phyloP scores from a whole-genome alignment of 2,329 filamentous ascomycete species.

The Triangularia verruculosa region DNA sequence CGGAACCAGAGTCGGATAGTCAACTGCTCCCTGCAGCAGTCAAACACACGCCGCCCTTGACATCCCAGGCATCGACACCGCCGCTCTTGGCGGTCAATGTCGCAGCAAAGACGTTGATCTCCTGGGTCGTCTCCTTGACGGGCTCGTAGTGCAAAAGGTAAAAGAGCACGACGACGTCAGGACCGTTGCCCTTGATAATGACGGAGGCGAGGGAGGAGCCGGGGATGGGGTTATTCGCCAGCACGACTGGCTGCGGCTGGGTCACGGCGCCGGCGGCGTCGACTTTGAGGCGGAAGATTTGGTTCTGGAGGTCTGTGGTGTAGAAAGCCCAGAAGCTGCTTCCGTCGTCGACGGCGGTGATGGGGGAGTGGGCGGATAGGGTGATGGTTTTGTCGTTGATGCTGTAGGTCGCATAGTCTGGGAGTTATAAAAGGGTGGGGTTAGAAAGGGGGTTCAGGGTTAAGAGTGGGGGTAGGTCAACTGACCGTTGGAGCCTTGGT shows the following conservation, averaged over 20 bases:
- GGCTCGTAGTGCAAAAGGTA: conserved; percentile 5
- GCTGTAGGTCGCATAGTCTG: conserved; percentile 8
- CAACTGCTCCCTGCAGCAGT: neutral
- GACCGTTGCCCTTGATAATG: neutral
- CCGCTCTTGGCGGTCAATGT: neutral
- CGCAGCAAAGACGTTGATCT: conserved; percentile 5
- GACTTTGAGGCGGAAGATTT: neutral
- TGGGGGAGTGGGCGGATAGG: conserved; percentile 1
- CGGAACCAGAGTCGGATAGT: neutral
- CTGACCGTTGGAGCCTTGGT: conserved; percentile 1
- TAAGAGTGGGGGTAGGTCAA: neutral
- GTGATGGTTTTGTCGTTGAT: conserved; percentile 3
- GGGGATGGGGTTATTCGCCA: neutral
- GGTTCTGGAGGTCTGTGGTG: conserved; percentile 2
- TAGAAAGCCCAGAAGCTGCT: conserved; percentile 7
- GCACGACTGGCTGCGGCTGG: neutral
- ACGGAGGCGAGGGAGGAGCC: neutral
- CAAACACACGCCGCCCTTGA: neutral
- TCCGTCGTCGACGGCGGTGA: conserved; percentile 7
- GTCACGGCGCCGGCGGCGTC: neutral
- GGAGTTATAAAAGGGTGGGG: neutral
- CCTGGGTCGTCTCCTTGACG: neutral
- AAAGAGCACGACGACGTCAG: conserved; percentile 1
- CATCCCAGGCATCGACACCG: neutral
- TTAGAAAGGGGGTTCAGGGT: neutral